phyloP scores from a whole-genome alignment of 192 early-diverging fungal genomes.

The Pilaira anomala region DNA sequence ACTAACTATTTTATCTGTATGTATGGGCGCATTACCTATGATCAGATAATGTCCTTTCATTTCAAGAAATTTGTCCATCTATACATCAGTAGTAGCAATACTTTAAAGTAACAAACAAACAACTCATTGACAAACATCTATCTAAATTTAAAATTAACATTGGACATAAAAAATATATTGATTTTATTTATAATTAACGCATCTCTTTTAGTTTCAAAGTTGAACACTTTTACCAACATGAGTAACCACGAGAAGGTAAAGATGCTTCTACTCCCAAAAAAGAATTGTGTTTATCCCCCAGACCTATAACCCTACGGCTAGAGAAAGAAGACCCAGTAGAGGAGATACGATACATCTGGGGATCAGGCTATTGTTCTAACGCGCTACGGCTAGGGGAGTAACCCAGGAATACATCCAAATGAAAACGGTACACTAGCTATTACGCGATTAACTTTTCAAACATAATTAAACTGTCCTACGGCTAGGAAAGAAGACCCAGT shows the following conservation, averaged over 20 bases:
- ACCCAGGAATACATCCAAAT: not conserved
- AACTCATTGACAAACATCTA: slow-evolving; percentile 1
- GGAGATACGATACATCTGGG: not conserved
- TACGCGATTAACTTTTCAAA: too few species aligned
- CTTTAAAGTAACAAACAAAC: slow-evolving; percentile 8
- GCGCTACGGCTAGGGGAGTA: slow-evolving; percentile 2
- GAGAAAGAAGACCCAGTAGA: slow-evolving; percentile 7
- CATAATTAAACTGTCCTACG: too few species aligned
- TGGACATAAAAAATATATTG: slow-evolving; percentile 4
- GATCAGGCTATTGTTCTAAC: not conserved
- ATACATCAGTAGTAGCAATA: slow-evolving; percentile 3
- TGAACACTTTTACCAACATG: slow-evolving; percentile 2
- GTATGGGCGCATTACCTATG: too few species aligned
- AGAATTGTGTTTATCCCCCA: slow-evolving; percentile 4
- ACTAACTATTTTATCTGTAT: too few species aligned
- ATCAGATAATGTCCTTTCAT: too few species aligned
- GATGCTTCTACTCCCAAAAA: slow-evolving; percentile 7
- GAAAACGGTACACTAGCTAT: not conserved
- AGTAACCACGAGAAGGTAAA: slow-evolving; percentile 2
- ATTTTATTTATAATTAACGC: slow-evolving; percentile 7
- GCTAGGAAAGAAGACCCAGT: slow-evolving; percentile 1
- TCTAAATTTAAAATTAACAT: slow-evolving; percentile 7
- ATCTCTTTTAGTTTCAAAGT: slow-evolving; percentile 5
- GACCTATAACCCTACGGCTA: slow-evolving; percentile 2
- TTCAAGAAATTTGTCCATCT: too few species aligned